Evolutionary conservation across 2,329 filamentous ascomycete genomes (phyloP).

Genomic region (Acephala macrosclerotiorum): DNA sequence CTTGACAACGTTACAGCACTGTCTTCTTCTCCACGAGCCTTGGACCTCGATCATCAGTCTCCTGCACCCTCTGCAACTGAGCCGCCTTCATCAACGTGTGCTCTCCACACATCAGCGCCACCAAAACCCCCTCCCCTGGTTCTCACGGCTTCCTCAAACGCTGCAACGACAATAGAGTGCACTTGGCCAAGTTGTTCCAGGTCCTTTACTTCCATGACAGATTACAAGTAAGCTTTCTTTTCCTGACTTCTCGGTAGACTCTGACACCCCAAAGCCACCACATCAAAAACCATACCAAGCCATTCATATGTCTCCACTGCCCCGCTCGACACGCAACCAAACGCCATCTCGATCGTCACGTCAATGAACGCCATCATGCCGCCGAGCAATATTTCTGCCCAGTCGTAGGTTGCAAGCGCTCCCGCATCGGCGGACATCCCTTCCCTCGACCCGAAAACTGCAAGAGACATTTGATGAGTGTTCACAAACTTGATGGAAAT

Average conservation of each 20-base stretch:
- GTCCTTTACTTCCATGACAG: constrained; percentile 3
- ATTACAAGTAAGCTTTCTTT: constrained; percentile 1
- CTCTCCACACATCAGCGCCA: no score
- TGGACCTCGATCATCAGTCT: no score
- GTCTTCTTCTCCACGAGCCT: background rate
- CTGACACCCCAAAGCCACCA: background rate
- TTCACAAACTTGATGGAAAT: background rate
- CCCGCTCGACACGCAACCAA: constrained; percentile 11
- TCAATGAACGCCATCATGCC: constrained; percentile 10
- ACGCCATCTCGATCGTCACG: constrained; percentile 13
- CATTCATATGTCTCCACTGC: constrained; percentile 11
- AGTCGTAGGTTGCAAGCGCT: background rate
- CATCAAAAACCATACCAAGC: constrained; percentile 6
- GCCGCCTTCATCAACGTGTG: no score
- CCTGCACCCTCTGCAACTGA: no score
- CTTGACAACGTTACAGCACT: background rate
- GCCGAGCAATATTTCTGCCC: constrained; percentile 11
- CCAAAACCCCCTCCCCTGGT: no score
- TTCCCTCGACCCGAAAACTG: constrained; percentile 2
- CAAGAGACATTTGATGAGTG: background rate
- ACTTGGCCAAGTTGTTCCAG: background rate
- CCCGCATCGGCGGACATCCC: background rate
- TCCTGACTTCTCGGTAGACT: background rate
- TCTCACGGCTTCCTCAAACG: no score
- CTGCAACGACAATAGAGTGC: background rate